These are phyloP conservation scores for Begonia peltatifolia DNA, from an alignment of 306 rosid species.

Conservation along the genomic window DNA sequence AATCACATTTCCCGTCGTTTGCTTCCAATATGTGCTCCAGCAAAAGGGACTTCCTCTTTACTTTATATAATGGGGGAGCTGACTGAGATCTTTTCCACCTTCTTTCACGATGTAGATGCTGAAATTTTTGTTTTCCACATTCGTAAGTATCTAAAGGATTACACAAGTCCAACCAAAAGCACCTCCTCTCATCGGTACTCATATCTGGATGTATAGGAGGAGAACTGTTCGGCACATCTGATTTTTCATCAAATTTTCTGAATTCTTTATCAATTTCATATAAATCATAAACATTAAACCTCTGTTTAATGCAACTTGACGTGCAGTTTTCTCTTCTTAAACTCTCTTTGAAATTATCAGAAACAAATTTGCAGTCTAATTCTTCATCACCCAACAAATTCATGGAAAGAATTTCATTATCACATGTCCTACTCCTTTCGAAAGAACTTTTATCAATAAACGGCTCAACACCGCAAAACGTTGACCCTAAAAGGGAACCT, in stretches of 20 bases:
- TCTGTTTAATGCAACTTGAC: slow-evolving; percentile 22
- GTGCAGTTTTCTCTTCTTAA: slow-evolving; percentile 18
- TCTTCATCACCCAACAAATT: slow-evolving; percentile 19
- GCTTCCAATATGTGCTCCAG: slow-evolving; percentile 27
- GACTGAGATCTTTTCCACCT: slow-evolving; percentile 59
- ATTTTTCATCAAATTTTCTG: slow-evolving; percentile 16
- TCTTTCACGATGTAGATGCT: slow-evolving; percentile 22
- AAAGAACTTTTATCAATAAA: slow-evolving; percentile 19
- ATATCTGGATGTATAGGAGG: slow-evolving; percentile 19
- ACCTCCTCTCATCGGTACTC: slow-evolving; percentile 19
- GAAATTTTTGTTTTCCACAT: slow-evolving; percentile 17
- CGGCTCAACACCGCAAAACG: slow-evolving; percentile 23
- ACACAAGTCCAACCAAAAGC: slow-evolving; percentile 17
- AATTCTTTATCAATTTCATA: slow-evolving; percentile 14
- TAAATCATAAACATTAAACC: slow-evolving; percentile 20
- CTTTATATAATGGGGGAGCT: slow-evolving; percentile 67
- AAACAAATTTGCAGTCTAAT: slow-evolving; percentile 17
- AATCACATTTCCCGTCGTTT: slow-evolving; percentile 16
- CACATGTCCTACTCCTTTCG: slow-evolving; percentile 20
- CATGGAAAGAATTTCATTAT: slow-evolving; percentile 12
- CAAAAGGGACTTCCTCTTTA: slow-evolving; percentile 42
- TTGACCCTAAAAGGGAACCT: slow-evolving; percentile 16
- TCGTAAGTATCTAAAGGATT: slow-evolving; percentile 14
- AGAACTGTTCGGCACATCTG: slow-evolving; percentile 10
- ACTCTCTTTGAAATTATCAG: slow-evolving; percentile 17